These are phyloP conservation scores for Daedalea quercina DNA, from an alignment of 768 basidiomycete species.

Conservation along the genomic window DNA sequence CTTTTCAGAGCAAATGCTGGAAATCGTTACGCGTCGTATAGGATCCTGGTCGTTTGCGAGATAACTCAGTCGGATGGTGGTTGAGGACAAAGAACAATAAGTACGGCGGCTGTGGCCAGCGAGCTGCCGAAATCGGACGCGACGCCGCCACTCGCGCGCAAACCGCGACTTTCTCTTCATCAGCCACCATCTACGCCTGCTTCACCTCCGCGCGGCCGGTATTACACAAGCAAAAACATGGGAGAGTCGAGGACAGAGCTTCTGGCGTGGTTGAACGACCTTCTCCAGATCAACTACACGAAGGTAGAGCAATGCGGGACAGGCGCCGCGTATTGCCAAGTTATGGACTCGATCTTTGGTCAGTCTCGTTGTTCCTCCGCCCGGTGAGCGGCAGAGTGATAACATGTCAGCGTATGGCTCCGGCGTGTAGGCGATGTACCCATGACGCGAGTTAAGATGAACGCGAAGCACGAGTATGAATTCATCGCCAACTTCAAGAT, in stretches of 20 bases:
- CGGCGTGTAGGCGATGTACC: conserved; percentile 72
- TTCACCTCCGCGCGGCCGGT: conserved; percentile 4
- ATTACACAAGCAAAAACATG: conserved; percentile 31
- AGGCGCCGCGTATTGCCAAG: conserved; percentile 91
- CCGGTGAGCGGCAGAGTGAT: background rate
- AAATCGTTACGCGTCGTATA: too few relatives aligned
- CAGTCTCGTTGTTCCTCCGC: conserved; percentile 17
- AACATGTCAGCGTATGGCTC: conserved; percentile 6
- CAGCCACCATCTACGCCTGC: conserved; percentile 16
- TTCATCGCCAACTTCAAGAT: conserved; percentile 94
- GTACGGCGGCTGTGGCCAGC: background rate
- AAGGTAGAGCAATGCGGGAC: conserved; percentile 91
- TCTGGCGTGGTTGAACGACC: conserved; percentile 88
- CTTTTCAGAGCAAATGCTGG: too few relatives aligned
- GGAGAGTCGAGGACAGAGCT: conserved; percentile 82
- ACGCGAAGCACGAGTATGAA: conserved; percentile 94
- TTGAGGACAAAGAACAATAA: too few relatives aligned
- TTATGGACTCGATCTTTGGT: conserved; percentile 94
- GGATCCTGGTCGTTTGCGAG: too few relatives aligned
- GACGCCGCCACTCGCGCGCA: background rate
- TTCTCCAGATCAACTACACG: conserved; percentile 84
- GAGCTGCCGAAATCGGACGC: background rate
- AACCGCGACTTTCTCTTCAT: conserved; percentile 12
- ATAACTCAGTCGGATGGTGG: too few relatives aligned
- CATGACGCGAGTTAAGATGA: conserved; percentile 91